Evolutionary conservation across 495 filamentous ascomycete genomes (phyloP), one percentile per base, ranked within the genome.

Genomic region (Penicillium macrosclerotiorum): DNA sequence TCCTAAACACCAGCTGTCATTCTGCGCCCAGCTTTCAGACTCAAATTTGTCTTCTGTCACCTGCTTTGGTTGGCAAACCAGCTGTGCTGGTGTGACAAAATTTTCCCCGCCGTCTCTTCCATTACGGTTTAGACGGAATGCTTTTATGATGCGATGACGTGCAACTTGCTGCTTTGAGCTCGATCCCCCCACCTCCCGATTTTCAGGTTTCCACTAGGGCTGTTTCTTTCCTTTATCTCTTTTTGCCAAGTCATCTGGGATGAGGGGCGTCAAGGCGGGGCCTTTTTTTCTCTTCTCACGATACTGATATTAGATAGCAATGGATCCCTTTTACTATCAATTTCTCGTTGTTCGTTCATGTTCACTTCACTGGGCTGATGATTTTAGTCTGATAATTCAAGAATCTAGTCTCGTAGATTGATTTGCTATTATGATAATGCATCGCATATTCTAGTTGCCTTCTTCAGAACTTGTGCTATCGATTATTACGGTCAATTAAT

Each of bases 1-100:
- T 97, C 94, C 29, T 98, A 60, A 62, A 38, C 19, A 33, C 30
- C 5, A 11, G 36, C 20, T 16, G 7, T 13, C 32, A 20, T 18
- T 32, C 32, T 27, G 17, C 24, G 17, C 16, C 19, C n/a, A 12
- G 7, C 19, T 20, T 23, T 19, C 25, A 17, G 14, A 19, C n/a
- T 27, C 14, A 18, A n/a, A 29, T 27, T 19, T 33, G 29, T 40
- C 25, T 37, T 42, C 14, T 40, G 23, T 17, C 8, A 31, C 22
- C 27, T 26, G 25, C 37, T n/a, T n/a, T 11, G 14, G 17, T 33
- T 37, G 33, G 30, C 30, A 22, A 13, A 41, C 41, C 41, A 37
- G 47, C 31, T 39, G 37, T 38, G 42, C 47, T 51, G 29, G 40
- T 35, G 19, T 41, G 38, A 43, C 19, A n/a, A 38, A 17, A 31